Evolutionary conservation across 345 rosid species (phyloP), one percentile per base, ranked within the genome.

Genomic region (Fremontodendron californicum): DNA sequence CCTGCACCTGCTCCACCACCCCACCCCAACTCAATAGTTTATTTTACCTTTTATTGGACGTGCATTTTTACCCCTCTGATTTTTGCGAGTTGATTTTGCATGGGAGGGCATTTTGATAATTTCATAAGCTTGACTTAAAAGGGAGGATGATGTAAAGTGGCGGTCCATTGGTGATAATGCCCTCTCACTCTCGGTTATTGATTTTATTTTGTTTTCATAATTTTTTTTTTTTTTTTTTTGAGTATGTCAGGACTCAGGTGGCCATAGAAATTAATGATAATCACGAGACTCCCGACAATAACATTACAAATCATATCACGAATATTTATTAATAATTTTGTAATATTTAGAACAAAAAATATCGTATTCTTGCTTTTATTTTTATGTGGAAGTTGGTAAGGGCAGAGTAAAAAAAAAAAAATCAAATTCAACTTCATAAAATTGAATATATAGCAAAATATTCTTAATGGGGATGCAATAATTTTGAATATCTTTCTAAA

Each of bases 231-330:
- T 39, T 23, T n/a, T 15, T n/a, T n/a, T n/a, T n/a, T n/a, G n/a
- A n/a, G 46, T 46, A 43, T 42, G 65, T n/a, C n/a, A n/a, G n/a
- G n/a, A n/a, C n/a, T 54, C 46, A 3, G 48, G 75, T 65, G 71
- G 77, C 64, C 67, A 45, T 15, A 5, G 78, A 69, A 80, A 72
- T 81, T 71, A 80, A 83, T 82, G 82, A 73, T 71, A 75, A 81
- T 80, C 88, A 85, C 87, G 88, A 84, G 87, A 84, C 62, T 83
- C 84, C 76, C 85, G 87, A 83, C 81, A 79, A 60, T 70, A 88
- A 84, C 78, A 83, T 11, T 25, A 25, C 25, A 45, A 9, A 33
- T 58, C 27, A 33, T 6, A 23, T 39, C 55, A 27, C 0, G 21
- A 61, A 63, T 76, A 52, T 64, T n/a, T n/a, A n/a, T n/a, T n/a